Percentiles rank a stretch among this genome's conserved stretches.
These are phyloP conservation scores for Rossbeevera mucosa DNA, from an alignment of 768 basidiomycete genomes.

Conservation along the genomic window DNA sequence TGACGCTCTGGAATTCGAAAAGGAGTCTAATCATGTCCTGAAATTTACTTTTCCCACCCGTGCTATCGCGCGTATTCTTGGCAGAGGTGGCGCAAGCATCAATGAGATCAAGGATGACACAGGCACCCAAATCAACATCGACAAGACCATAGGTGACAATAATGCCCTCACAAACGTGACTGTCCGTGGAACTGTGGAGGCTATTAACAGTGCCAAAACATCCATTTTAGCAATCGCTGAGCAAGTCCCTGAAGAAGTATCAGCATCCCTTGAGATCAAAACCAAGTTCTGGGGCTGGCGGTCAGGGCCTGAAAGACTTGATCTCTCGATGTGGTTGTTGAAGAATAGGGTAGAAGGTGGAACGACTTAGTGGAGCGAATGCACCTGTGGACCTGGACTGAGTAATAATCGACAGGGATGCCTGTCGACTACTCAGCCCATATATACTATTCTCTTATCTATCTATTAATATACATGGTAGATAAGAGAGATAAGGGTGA, in stretches of 20 bases:
- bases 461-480: no score
- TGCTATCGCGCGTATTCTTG: conserved; percentile 87
- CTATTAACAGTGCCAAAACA: conserved; percentile 79
- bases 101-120: conserved; percentile 95
- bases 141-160: conserved; percentile 60
- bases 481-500: no score
- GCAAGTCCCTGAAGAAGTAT: conserved; percentile 78
- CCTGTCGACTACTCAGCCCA: no score
- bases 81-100: conserved; percentile 81
- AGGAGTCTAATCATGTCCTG: conserved; percentile 75
- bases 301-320: conserved; percentile 81
- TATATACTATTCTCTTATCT: no score
- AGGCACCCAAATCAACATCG: conserved; percentile 86
- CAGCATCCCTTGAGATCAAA: conserved; percentile 65
- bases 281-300: conserved; percentile 85
- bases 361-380: no score
- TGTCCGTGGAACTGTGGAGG: conserved; percentile 82
- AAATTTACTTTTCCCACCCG: conserved; percentile 84
- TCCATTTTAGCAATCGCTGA: conserved; percentile 80
- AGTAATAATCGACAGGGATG: no score
- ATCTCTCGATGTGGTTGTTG: conserved; percentile 65
- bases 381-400: no score
- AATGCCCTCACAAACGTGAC: conserved; percentile 58
- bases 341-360: no score
- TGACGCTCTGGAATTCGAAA: conserved; percentile 89